Evolutionary conservation across 768 basidiomycete species (phyloP).

Genomic region (Collybia sp.): DNA sequence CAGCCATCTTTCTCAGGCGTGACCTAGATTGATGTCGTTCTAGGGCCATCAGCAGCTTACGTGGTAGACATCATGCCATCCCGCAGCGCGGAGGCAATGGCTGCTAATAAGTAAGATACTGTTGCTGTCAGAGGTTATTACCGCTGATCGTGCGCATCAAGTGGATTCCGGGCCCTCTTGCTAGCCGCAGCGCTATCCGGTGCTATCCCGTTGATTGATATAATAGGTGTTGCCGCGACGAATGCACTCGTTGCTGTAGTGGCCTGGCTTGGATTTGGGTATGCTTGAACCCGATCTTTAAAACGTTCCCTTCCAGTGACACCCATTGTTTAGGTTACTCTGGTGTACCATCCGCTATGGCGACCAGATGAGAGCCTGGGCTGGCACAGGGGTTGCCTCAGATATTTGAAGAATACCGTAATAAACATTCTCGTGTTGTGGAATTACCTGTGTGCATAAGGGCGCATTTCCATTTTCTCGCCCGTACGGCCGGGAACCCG

Average conservation of each 20-base stretch:
- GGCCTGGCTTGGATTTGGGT: slow-evolving; percentile 40
- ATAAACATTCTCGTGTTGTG: no score
- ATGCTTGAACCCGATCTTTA: slow-evolving; percentile 13
- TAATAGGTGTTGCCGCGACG: slow-evolving; percentile 38
- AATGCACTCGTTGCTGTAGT: slow-evolving; percentile 32
- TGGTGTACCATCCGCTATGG: slow-evolving; percentile 55
- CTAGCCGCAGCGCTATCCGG: slow-evolving; percentile 25
- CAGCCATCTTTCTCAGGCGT: neutral
- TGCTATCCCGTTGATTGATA: slow-evolving; percentile 38
- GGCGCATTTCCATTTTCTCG: no score
- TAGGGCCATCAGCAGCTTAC: slow-evolving; percentile 35
- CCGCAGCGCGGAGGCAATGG: slow-evolving; percentile 61
- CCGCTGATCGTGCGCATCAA: neutral
- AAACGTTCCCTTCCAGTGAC: neutral
- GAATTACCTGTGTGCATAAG: no score
- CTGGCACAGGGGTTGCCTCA: slow-evolving; percentile 38
- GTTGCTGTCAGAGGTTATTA: neutral
- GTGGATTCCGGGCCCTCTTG: slow-evolving; percentile 28
- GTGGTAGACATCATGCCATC: slow-evolving; percentile 55
- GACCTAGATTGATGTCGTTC: neutral
- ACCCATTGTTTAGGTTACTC: slow-evolving; percentile 35
- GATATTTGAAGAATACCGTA: no score
- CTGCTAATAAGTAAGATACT: slow-evolving; percentile 42
- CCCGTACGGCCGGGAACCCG: no score
- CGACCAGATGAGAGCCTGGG: slow-evolving; percentile 48